Conservation (phyloP, 208 protist genomes). For the Spongospora subterranea region DNA sequence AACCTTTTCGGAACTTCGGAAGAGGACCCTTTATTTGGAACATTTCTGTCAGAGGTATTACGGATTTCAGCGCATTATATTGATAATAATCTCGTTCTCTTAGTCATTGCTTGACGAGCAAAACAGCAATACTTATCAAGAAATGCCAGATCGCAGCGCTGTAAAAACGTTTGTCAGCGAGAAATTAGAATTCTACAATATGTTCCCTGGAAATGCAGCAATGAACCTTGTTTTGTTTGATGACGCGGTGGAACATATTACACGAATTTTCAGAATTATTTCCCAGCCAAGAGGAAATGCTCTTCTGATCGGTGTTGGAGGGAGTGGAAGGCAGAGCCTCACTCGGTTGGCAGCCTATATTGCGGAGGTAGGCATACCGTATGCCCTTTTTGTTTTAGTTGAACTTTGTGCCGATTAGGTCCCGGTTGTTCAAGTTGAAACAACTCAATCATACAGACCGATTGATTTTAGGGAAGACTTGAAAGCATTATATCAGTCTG, state of each 20-base stretch:
- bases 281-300: constrained; percentile 93
- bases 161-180: constrained; percentile 86
- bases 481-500: constrained; percentile 90
- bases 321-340: constrained; percentile 92
- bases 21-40: constrained; percentile 85
- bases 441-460: constrained; percentile 90
- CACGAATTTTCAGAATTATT: constrained; percentile 94
- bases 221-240: constrained; percentile 97
- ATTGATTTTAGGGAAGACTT: constrained; percentile 95
- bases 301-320: constrained; percentile 95
- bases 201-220: constrained; percentile 82
- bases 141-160: constrained; percentile 84
- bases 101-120: background rate
- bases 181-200: constrained; percentile 85
- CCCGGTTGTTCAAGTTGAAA: constrained; percentile 92
- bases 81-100: background rate
- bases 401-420: background rate
- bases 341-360: constrained; percentile 94
- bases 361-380: constrained; percentile 78
- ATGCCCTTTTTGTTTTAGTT: background rate
- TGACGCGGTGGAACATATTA: constrained; percentile 95
- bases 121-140: constrained; percentile 87
- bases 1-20: constrained; percentile 78
- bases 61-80: background rate
- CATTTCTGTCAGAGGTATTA: constrained; percentile 86